Evolutionary conservation across 1,139 yeast species (phyloP), one percentile per base, ranked within the genome.

Genomic region (Yamadazyma mexicana): DNA sequence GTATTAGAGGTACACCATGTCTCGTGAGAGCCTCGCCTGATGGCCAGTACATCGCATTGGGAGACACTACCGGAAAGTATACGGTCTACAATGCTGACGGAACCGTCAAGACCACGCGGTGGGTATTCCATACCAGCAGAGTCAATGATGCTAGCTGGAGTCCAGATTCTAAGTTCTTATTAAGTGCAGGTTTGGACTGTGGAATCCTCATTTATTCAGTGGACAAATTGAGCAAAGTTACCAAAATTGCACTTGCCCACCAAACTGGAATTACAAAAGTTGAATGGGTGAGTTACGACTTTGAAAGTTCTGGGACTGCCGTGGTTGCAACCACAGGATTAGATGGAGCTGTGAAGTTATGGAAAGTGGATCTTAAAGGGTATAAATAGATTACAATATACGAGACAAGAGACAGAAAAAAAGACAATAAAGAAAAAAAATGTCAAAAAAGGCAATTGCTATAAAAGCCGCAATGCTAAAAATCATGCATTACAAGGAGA

Each of bases 81-180:
- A 66, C 83, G 11, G 69, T 88, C 23, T 88, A 81, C 62, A 75
- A 80, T 45, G 59, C 64, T 1, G 81, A 80, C 35, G 77, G 73
- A 31, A 55, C 75, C 6, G 69, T 87, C 6, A 78, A 85, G 34
- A 89, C 98, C 1, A 80, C 94, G 0, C 79, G 98, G 57, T 92
- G 99, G 99, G 84, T 95, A 0, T 91, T 87, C 80, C 97, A 94
- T 59, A 85, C 91, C 3, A 83, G 95, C 41, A 81, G 77, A 43
- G 84, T 92, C 44, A 81, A 79, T 40, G 79, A 83, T 28, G 85
- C 94, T 35, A 64, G 79, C 25, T 92, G 98, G 98, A 76, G 83
- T 33, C 61, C 68, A 2, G 89, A 85, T 50, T 85, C 88, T 40
- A 79, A 83, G 50, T 81, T 74, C 50, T 75, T 87, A 36, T 84